Conservation (phyloP, 257 asterid species). For the Plantago major region DNA sequence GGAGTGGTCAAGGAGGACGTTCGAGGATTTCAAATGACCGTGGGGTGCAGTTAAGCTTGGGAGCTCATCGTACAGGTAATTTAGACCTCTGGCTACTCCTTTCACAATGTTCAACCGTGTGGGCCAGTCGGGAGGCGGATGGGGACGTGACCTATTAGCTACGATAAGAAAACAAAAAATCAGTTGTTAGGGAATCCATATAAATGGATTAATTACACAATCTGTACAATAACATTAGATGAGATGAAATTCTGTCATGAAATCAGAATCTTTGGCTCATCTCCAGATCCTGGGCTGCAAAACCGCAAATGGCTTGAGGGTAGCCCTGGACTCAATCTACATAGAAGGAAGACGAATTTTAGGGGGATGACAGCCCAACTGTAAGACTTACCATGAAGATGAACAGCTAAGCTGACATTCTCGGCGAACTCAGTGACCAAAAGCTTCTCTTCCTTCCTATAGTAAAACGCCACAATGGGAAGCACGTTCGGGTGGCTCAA, state of each 20-base stretch:
- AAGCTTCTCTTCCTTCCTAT: conserved; percentile 92
- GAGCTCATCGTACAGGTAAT: conserved; percentile 65
- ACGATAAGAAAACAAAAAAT: background rate
- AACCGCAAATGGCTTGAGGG: too few relatives aligned
- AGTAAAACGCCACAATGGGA: conserved; percentile 68
- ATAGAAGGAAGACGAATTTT: too few relatives aligned
- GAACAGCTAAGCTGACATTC: conserved; percentile 69
- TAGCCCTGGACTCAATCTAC: background rate
- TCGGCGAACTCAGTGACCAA: conserved; percentile 45
- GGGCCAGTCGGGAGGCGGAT: conserved; percentile 61
- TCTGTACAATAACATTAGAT: too few relatives aligned
- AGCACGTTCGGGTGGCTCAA: conserved; percentile 64
- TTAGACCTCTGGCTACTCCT: conserved; percentile 69
- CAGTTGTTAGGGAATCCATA: too few relatives aligned
- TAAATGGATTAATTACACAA: too few relatives aligned
- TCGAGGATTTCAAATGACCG: conserved; percentile 89
- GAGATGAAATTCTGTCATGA: too few relatives aligned
- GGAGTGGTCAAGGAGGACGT: conserved; percentile 57
- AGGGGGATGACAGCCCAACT: background rate
- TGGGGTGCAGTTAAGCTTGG: conserved; percentile 86
- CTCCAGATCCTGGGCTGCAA: too few relatives aligned
- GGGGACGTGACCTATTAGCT: conserved; percentile 53
- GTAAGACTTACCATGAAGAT: conserved; percentile 61
- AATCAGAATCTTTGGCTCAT: too few relatives aligned
- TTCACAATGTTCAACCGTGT: conserved; percentile 60